Conservation (phyloP, 108 stramenopile species). For the Mayamaea pseudoterrestris region DNA sequence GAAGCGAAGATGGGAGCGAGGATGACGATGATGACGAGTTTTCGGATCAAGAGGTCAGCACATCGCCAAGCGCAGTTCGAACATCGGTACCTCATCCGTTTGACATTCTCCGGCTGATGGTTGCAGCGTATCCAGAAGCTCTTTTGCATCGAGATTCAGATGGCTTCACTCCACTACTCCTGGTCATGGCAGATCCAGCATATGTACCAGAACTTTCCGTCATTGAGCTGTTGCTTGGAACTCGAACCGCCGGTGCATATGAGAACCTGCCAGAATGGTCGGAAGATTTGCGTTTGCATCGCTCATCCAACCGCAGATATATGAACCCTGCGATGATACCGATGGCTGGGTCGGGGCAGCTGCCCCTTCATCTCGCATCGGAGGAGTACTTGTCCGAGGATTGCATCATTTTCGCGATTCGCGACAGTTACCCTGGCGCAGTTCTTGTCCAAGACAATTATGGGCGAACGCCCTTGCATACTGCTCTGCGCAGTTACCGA, state of each 20-base stretch:
- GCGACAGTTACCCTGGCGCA: constrained; percentile 27
- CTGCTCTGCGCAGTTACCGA: constrained; percentile 20
- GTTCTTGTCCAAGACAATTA: constrained; percentile 22
- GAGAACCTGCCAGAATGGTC: constrained; percentile 7
- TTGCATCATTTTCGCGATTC: constrained; percentile 14
- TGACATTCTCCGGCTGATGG: constrained; percentile 15
- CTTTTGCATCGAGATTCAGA: constrained; percentile 16
- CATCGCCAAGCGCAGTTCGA: not conserved
- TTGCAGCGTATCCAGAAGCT: constrained; percentile 30
- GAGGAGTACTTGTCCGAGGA: constrained; percentile 20
- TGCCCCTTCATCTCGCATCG: constrained; percentile 34
- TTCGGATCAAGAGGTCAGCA: not conserved
- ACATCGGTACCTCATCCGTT: not conserved
- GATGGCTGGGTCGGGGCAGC: constrained; percentile 10
- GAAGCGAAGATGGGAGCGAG: no score
- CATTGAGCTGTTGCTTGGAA: constrained; percentile 23
- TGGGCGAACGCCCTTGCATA: constrained; percentile 35
- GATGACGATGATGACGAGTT: not conserved
- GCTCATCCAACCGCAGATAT: not conserved
- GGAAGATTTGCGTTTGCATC: constrained; percentile 7
- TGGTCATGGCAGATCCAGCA: constrained; percentile 14
- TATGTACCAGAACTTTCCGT: constrained; percentile 13
- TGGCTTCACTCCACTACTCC: constrained; percentile 28
- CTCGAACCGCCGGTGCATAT: constrained; percentile 15
- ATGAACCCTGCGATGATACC: constrained; percentile 22